Evolutionary conservation across 1,284 basidiomycete genomes (phyloP).

Genomic region (Boletus sp.): DNA sequence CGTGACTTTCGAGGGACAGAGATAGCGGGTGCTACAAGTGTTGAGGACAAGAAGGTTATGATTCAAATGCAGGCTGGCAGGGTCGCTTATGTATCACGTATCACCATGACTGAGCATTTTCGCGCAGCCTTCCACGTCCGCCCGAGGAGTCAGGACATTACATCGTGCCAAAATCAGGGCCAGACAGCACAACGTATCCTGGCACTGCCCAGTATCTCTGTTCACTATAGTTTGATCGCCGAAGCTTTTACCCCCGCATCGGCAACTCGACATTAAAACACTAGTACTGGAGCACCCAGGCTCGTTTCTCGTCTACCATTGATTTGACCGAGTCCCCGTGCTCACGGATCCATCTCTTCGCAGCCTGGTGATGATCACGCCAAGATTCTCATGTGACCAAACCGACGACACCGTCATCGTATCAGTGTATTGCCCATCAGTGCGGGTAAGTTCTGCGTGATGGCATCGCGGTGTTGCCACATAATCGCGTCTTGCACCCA

Average conservation of each 20-base stretch:
- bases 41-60: not conserved
- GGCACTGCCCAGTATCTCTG: not conserved
- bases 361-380: conserved; percentile 65
- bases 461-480: conserved; percentile 13
- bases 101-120: not conserved
- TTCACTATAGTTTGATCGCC: conserved; percentile 3
- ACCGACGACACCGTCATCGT: conserved; percentile 58
- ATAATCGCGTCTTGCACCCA: conserved; percentile 32
- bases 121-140: conserved; percentile 2
- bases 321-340: not conserved
- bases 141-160: not conserved
- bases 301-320: not conserved
- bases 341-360: not conserved
- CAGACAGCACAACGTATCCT: not conserved
- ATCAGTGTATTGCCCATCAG: conserved; percentile 70
- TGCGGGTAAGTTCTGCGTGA: conserved; percentile 56
- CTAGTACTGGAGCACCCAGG: not conserved
- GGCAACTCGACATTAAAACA: not conserved
- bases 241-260: not conserved
- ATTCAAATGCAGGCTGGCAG: not conserved
- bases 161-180: not conserved
- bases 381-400: conserved; percentile 73
- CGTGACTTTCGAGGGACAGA: not conserved
- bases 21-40: not conserved
- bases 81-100: conserved; percentile 8